Conservation (phyloP, 2,329 filamentous ascomycete species). For the Albophoma yamanashiensis region DNA sequence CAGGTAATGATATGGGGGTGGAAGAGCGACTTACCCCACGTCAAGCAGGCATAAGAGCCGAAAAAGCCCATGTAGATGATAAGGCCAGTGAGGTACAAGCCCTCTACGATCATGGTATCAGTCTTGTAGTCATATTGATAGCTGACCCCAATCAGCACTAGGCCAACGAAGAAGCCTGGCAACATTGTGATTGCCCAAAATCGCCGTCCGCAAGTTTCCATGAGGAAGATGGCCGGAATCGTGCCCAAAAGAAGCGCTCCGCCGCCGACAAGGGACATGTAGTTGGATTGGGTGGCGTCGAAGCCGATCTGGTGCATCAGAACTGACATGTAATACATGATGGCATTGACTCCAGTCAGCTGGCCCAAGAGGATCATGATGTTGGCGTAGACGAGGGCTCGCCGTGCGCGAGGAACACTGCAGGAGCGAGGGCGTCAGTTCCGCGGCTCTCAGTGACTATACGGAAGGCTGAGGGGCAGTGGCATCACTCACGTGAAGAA, state of each 20-base stretch:
- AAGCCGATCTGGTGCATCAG: constrained; percentile 62
- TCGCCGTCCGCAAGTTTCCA: constrained; percentile 62
- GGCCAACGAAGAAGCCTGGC: constrained; percentile 59
- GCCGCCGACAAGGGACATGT: constrained; percentile 67
- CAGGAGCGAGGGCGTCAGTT: not conserved
- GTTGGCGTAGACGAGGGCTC: constrained; percentile 57
- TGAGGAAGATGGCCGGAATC: constrained; percentile 57
- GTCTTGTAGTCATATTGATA: constrained; percentile 43
- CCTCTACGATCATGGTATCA: constrained; percentile 38
- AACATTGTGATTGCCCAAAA: constrained; percentile 68
- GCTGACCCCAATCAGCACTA: constrained; percentile 53
- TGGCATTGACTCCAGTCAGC: constrained; percentile 59
- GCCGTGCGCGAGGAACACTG: constrained; percentile 49
- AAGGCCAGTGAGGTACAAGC: constrained; percentile 56
- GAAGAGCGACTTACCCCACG: constrained; percentile 31
- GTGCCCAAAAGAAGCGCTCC: constrained; percentile 56
- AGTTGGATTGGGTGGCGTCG: constrained; percentile 48
- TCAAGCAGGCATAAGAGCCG: constrained; percentile 52
- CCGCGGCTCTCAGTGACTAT: not conserved
- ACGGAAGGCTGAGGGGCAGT: not conserved
- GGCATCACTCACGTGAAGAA: constrained; percentile 45
- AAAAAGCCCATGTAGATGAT: constrained; percentile 61
- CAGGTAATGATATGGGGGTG: not conserved
- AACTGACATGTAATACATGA: constrained; percentile 62
- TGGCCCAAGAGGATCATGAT: constrained; percentile 62